Evolutionary conservation across 495 filamentous ascomycete genomes (phyloP).

Genomic region (Trichocladium uniseriatum): DNA sequence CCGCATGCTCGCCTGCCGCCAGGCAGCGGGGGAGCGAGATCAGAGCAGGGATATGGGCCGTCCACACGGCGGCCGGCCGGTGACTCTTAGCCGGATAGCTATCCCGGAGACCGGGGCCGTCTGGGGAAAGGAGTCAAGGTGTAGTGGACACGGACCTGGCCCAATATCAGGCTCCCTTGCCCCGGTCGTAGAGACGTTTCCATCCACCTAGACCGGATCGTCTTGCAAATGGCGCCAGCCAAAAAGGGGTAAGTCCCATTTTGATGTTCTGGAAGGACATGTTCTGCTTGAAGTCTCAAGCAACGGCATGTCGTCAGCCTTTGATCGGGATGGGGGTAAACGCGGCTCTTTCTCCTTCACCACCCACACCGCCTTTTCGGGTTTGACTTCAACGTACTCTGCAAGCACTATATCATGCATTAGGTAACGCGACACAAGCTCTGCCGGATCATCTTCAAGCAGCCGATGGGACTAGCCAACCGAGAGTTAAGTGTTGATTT

Average conservation of each 20-base stretch:
- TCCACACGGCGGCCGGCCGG: neutral
- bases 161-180: too few species aligned
- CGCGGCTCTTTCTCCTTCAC: neutral
- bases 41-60: neutral
- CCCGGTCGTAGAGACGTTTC: too few species aligned
- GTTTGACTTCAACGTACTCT: neutral
- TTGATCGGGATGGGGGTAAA: neutral
- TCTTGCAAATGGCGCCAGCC: too few species aligned
- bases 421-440: neutral
- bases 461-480: neutral
- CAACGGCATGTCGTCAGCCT: neutral
- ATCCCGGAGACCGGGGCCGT: neutral
- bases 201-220: too few species aligned
- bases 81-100: neutral
- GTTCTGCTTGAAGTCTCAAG: neutral
- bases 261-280: too few species aligned
- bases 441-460: neutral
- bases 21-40: neutral
- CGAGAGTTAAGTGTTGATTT: too few species aligned
- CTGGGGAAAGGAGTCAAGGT: too few species aligned
- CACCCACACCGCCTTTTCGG: neutral
- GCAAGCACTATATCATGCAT: constrained; percentile 3
- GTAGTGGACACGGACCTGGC: too few species aligned
- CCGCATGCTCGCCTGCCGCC: neutral
- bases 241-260: too few species aligned